Evolutionary conservation across 768 basidiomycete genomes (phyloP).

Genomic region (Gloeopeniophorella convolvens): DNA sequence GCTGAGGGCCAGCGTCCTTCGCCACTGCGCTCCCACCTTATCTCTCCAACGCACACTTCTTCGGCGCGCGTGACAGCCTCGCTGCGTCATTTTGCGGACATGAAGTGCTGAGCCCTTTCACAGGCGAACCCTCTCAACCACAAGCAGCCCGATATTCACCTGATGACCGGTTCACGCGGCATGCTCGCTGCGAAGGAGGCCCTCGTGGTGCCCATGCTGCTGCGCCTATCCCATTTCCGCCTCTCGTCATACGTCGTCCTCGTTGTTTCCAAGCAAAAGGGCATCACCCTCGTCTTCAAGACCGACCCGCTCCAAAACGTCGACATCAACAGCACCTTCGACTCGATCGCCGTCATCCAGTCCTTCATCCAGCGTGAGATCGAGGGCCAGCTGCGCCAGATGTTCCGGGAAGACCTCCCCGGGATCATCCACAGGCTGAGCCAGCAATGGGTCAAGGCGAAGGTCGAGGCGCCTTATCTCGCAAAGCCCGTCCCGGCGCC

Average conservation of each 20-base stretch:
- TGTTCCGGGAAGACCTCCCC: conserved; percentile 96
- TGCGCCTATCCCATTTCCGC: conserved; percentile 91
- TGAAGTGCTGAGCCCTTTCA: background rate
- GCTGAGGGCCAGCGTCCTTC: too few species aligned
- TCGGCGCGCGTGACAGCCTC: too few species aligned
- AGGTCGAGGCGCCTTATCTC: conserved; percentile 88
- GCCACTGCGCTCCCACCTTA: too few species aligned
- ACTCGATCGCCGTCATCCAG: conserved; percentile 95
- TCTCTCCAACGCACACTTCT: too few species aligned
- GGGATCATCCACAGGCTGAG: conserved; percentile 94
- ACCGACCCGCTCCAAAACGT: conserved; percentile 98
- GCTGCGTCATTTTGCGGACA: too few species aligned
- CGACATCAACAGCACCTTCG: conserved; percentile 96
- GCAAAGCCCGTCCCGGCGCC: conserved; percentile 41
- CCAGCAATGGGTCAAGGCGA: conserved; percentile 93
- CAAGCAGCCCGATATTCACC: conserved; percentile 84
- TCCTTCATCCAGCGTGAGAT: conserved; percentile 98
- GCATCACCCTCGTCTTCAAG: conserved; percentile 98
- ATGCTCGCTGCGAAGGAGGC: conserved; percentile 95
- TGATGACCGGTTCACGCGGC: conserved; percentile 74
- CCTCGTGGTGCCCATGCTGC: conserved; percentile 95
- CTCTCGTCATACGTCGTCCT: conserved; percentile 95
- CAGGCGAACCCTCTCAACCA: conserved; percentile 95
- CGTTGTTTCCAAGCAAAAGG: conserved; percentile 95
- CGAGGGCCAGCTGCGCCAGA: conserved; percentile 92